A percentile compares a stretch with the other conserved stretches of the same genome.
Evolutionary conservation across 495 filamentous ascomycete species (phyloP).

Genomic region (Penicillium coffeae): DNA sequence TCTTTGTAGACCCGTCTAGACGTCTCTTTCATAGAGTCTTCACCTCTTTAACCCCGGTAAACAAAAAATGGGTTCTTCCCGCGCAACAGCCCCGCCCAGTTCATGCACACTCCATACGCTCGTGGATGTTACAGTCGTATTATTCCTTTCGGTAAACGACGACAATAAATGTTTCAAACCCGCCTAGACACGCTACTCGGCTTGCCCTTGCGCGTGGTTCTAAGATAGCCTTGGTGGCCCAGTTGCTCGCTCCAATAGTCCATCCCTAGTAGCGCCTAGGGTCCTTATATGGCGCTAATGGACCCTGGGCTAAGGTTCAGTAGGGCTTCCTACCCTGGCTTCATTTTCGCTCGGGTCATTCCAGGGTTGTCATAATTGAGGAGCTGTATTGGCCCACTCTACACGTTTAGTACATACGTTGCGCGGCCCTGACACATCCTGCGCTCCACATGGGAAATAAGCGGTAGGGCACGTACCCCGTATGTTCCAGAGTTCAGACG

Average conservation of each 20-base stretch:
- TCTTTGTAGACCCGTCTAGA: no score
- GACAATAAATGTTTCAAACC: no score
- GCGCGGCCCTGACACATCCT: background rate
- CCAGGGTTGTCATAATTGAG: background rate
- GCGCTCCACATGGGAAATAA: constrained; percentile 5
- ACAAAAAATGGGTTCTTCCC: no score
- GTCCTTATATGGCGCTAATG: constrained; percentile 1
- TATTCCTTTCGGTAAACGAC: no score
- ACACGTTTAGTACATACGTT: background rate
- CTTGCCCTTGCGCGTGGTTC: background rate
- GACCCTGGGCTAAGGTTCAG: constrained; percentile 8
- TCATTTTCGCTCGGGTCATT: background rate
- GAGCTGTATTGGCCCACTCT: background rate
- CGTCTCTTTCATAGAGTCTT: no score
- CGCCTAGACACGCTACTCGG: background rate
- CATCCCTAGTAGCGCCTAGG: background rate
- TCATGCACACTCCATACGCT: background rate
- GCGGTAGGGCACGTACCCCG: constrained; percentile 4
- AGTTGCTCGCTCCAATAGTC: background rate
- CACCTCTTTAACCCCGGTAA: no score
- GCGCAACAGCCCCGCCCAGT: no score
- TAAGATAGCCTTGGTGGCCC: background rate
- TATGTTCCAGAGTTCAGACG: no score
- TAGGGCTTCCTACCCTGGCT: background rate
- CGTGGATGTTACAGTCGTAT: background rate